Conservation (phyloP, 108 stramenopile genomes). For the Nitzschia sp. region DNA sequence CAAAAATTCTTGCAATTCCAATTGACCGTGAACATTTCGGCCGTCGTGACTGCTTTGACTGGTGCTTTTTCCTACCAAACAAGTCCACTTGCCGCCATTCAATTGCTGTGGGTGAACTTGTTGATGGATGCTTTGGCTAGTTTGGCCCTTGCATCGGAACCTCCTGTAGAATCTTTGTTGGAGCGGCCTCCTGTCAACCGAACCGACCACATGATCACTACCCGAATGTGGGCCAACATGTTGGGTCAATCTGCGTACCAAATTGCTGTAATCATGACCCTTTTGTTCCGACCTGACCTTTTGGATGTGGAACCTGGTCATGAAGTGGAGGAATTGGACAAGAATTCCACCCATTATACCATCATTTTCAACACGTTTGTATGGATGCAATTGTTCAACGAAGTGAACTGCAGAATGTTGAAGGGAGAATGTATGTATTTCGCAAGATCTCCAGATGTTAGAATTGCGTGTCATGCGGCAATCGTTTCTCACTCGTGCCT, state of each 20-base stretch:
- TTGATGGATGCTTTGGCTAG: conserved; percentile 98
- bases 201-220: conserved; percentile 77
- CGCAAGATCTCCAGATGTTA: background rate
- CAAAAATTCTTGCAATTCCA: conserved; percentile 98
- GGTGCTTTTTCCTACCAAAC: conserved; percentile 84
- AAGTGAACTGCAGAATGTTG: conserved; percentile 89
- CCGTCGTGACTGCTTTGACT: conserved; percentile 86
- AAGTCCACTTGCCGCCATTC: conserved; percentile 93
- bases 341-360: conserved; percentile 82
- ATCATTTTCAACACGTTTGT: conserved; percentile 97
- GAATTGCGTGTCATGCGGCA: background rate
- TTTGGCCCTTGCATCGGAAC: conserved; percentile 95
- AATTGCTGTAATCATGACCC: conserved; percentile 67
- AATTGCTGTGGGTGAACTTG: conserved; percentile 97
- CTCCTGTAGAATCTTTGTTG: conserved; percentile 81
- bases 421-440: conserved; percentile 68
- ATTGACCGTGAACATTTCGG: conserved; percentile 94
- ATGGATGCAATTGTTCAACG: conserved; percentile 97
- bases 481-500: background rate
- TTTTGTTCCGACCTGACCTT: conserved; percentile 69
- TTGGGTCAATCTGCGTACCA: conserved; percentile 87
- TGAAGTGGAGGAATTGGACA: conserved; percentile 41
- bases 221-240: conserved; percentile 91
- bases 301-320: conserved; percentile 59
- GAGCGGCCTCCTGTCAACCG: conserved; percentile 78